Percentiles rank a stretch among this genome's conserved stretches.
phyloP scores from a whole-genome alignment of 2,329 filamentous ascomycete species.

The Calonectria honghensis region DNA sequence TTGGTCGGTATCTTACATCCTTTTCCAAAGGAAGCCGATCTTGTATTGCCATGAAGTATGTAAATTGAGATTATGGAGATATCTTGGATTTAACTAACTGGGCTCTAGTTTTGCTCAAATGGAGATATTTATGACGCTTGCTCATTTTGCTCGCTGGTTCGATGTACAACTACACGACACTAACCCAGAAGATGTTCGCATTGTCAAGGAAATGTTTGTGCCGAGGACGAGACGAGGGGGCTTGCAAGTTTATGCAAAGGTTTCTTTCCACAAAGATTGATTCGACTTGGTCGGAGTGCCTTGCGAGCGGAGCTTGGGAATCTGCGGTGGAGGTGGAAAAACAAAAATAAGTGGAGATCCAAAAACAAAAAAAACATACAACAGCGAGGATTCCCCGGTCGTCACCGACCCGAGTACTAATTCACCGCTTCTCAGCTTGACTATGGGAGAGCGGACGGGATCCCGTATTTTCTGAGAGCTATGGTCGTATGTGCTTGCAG shows the following conservation, averaged over 20 bases:
- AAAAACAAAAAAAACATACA: no score
- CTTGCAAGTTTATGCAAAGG: not conserved
- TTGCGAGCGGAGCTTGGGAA: no score
- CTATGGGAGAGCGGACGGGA: no score
- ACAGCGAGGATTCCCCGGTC: no score
- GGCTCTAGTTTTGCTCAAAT: constrained; percentile 4
- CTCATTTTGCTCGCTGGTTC: constrained; percentile 6
- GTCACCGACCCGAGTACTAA: no score
- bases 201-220: constrained; percentile 6
- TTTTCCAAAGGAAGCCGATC: constrained; percentile 6
- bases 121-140: not conserved
- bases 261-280: not conserved
- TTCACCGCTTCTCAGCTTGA: no score
- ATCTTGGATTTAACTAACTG: not conserved
- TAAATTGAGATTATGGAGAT: no score
- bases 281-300: not conserved
- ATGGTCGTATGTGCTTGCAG: no score
- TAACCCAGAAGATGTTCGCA: not conserved
- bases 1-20: not conserved
- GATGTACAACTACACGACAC: not conserved
- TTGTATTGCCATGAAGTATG: constrained; percentile 12
- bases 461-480: no score
- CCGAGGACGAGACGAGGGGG: not conserved
- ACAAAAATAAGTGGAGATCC: no score
- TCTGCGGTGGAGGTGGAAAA: no score